Evolutionary conservation across 805 yeast species (phyloP), one percentile per base, ranked within the genome.

Genomic region (Pichia membranifaciens): DNA sequence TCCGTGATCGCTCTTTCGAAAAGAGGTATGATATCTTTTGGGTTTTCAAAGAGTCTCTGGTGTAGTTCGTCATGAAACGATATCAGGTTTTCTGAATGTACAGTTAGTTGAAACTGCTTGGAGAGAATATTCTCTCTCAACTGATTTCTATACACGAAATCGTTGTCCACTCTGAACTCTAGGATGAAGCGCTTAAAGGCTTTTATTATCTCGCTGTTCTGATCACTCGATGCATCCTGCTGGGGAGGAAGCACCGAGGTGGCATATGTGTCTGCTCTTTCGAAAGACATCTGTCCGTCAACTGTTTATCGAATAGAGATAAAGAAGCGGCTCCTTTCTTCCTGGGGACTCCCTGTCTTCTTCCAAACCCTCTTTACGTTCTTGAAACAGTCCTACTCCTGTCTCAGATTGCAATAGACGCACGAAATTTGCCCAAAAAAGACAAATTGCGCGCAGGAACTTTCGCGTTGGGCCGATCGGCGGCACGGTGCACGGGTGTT

Each of bases 161-260:
- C 84, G 49, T 87, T 78, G 59, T 86, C 84, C 51, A 87, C 75
- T 66, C 96, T 78, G 66, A 88, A 93, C 62, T 89, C 96, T 46
- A 88, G 70, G 36, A 93, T 76, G 65, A 93, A 93, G 55, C 79
- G 74, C 54, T 83, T 80, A 72, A 91, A 90, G 3, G 89, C 85
- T 55, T 80, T 81, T 58, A 81, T 76, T 57, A 84, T 74, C 64
- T 84, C 93, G 46, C 82, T 79, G 44, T 82, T 74, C 51, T 72
- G 73, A 54, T 75, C 82, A 52, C 81, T 85, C 18, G 75, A 74
- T 1, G 80, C 72, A 20, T 83, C 79, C 10, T 43, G 47, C 53
- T 84, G 90, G 16, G 93, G 91, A n/a, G 93, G 91, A 47, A 88
- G 75, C 34, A 88, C 96, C 18, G 84, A 82, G 4, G 97, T 90